Percentiles rank a stretch among this genome's conserved stretches.
phyloP scores from a whole-genome alignment of 23 red algal species.

The Agarophyton chilense region DNA sequence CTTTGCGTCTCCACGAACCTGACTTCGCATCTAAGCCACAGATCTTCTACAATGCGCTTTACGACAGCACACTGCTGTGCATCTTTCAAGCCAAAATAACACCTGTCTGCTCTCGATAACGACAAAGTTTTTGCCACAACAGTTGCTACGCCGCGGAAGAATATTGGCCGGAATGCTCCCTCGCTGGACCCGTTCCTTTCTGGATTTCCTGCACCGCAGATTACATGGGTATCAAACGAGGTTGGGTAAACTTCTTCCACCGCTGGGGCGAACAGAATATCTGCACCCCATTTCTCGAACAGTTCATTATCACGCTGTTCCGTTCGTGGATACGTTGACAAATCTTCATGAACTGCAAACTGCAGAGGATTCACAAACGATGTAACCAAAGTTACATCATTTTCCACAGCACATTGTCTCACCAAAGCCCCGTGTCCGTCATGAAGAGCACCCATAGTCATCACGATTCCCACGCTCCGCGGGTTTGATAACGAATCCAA shows the following conservation, averaged over 20 bases:
- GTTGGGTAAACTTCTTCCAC: conserved; percentile 15
- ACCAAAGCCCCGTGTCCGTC: conserved; percentile 82
- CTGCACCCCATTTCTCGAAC: background rate
- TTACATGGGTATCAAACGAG: conserved; percentile 51
- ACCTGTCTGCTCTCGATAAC: conserved; percentile 65
- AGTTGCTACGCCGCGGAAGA: conserved; percentile 88
- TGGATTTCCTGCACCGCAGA: conserved; percentile 36
- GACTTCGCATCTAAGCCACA: conserved; percentile 55
- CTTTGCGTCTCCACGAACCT: conserved; percentile 73
- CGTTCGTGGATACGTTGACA: conserved; percentile 77
- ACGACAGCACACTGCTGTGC: conserved; percentile 95
- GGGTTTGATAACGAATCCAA: background rate
- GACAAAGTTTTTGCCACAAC: conserved; percentile 76
- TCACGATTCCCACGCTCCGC: conserved; percentile 70
- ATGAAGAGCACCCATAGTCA: conserved; percentile 96
- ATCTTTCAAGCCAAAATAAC: conserved; percentile 95
- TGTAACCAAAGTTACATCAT: conserved; percentile 67
- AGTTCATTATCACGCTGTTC: conserved; percentile 57
- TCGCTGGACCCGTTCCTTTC: conserved; percentile 45
- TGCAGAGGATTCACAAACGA: conserved; percentile 91
- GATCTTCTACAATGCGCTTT: conserved; percentile 62
- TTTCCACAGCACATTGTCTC: conserved; percentile 38
- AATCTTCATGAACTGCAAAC: conserved; percentile 85
- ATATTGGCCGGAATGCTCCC: conserved; percentile 66
- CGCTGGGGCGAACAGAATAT: conserved; percentile 44